A percentile compares a stretch with the other conserved stretches of the same genome.
These are phyloP conservation scores for Vanrija pseudolonga DNA, from an alignment of 1,284 basidiomycete genomes.

Conservation along the genomic window DNA sequence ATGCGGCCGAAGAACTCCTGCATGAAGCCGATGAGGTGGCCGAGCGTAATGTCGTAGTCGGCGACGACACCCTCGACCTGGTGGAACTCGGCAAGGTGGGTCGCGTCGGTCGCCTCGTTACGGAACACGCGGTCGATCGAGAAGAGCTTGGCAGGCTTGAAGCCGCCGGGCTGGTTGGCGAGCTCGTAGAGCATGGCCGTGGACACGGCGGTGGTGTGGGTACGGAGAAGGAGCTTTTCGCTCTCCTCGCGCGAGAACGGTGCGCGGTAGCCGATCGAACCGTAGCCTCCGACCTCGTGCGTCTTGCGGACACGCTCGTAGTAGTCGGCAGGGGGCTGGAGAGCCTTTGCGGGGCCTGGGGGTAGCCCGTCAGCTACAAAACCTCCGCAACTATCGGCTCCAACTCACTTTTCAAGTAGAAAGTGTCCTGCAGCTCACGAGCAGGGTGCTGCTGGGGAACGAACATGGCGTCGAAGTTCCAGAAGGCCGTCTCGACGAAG, in stretches of 20 bases:
- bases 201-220: conserved; percentile 95
- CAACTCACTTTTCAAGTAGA: conserved; percentile 82
- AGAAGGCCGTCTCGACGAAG: conserved; percentile 98
- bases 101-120: conserved; percentile 98
- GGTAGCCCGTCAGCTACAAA: neutral
- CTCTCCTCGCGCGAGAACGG: conserved; percentile 93
- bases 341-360: conserved; percentile 74
- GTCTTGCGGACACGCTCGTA: conserved; percentile 83
- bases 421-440: conserved; percentile 96
- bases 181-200: conserved; percentile 92
- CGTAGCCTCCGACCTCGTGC: conserved; percentile 87
- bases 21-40: conserved; percentile 98
- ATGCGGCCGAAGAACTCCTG: conserved; percentile 97
- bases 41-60: conserved; percentile 88
- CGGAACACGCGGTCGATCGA: conserved; percentile 98
- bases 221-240: conserved; percentile 85
- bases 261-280: conserved; percentile 96
- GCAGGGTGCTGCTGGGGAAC: conserved; percentile 99
- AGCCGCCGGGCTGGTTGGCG: conserved; percentile 70
- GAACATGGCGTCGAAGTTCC: conserved; percentile 98
- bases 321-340: conserved; percentile 76
- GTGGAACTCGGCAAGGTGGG: conserved; percentile 99
- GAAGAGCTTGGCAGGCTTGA: conserved; percentile 95
- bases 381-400: neutral
- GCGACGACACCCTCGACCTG: conserved; percentile 99